Evolutionary conservation across 148 eudicot genomes (phyloP), one percentile per base, ranked within the genome.

Genomic region (Diospyros lotus): DNA sequence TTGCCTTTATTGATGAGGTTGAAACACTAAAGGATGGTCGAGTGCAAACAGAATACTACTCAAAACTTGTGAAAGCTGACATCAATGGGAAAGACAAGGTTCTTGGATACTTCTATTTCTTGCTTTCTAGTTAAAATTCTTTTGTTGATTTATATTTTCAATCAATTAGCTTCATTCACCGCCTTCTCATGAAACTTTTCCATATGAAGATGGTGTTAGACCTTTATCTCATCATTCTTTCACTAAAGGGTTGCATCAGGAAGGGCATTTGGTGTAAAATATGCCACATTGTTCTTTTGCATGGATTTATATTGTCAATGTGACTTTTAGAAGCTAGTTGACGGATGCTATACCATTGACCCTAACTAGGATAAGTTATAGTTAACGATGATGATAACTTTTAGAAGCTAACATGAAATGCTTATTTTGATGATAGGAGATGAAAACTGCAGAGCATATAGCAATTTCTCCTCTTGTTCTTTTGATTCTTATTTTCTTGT

Each of bases 21-120:
- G 99, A 96, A 85, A 89, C 98, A 75, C 76, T 89, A 79, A 89
- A 86, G 78, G 97, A 93, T 45, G 99, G 98, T 42, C 82, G 66
- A 80, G 89, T 92, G 80, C 85, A 89, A 69, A 96, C 86, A 3
- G 97, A 93, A 80, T 96, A 82, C 81, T 89, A 76, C 76, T 96
- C 99, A 4, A 96, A 96, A 80, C 98, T 95, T 66, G 98, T 96
- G 74, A 95, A 96, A 87, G 97, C 84, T 73, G 99, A 96, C 80
- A 93, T 96, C 82, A 89, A 83, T 58, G 97, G 98, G 46, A 90
- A 93, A 80, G 99, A 93, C 81, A 96, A 88, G 97, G 99, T 96
- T 71, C 4, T 14, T 45, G 64, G 46, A 17, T 38, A 12, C 40
- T 18, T 60, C 43, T 62, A 5, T 66, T 43, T 61, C 46, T 65